Base-by-base conservation (phyloP, 805 yeast species). In the Danielia reshetovae region DNA sequence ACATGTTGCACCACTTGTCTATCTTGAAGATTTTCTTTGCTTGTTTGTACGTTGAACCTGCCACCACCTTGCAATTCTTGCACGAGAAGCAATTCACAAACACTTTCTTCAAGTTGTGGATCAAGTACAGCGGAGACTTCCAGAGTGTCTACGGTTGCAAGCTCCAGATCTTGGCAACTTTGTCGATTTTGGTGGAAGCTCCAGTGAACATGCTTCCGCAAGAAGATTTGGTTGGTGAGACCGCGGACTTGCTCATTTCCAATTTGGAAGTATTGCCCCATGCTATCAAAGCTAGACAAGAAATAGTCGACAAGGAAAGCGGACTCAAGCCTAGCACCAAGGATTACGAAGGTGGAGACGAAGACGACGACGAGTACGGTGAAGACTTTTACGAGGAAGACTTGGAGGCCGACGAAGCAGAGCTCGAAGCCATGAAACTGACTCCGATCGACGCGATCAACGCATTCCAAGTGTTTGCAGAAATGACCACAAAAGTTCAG, bases 361-460 rank as follows among this genome's bases (percentile, higher is more conserved):
- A 53, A 23, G 59, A 48, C 27, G 62, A 47, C 2, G 68, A 55
- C 11, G 62, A 60, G n/a, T 58, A 52, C 17, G 62, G 49, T 23
- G 57, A 38, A 31, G 45, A 38, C 8, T 42, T 28, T 25, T 45
- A 43, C 35, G 49, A 47, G 12, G 52, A 47, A 4, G 46, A 48
- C 30, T 55, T 54, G 32, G 82, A 76, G 45, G 78, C 77, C 7
- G 79, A 77, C 32, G 93, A 83, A 31, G 93, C 84, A 7, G 70
- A 85, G 29, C 79, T 80, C 29, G 97, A 89, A 52, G 96, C 96
- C 7, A 67, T 84, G 53, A 75, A 84, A 17, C 82, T 80, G 45
- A 82, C 90, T 1, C 81, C 94, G 3, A 70, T 93, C 30, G 97
- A 90, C 52, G 65, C 69, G 27, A 61, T 88, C 32, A 84, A 90